Base-by-base conservation (phyloP, 805 yeast genomes). In the Torulaspora delbrueckii region DNA sequence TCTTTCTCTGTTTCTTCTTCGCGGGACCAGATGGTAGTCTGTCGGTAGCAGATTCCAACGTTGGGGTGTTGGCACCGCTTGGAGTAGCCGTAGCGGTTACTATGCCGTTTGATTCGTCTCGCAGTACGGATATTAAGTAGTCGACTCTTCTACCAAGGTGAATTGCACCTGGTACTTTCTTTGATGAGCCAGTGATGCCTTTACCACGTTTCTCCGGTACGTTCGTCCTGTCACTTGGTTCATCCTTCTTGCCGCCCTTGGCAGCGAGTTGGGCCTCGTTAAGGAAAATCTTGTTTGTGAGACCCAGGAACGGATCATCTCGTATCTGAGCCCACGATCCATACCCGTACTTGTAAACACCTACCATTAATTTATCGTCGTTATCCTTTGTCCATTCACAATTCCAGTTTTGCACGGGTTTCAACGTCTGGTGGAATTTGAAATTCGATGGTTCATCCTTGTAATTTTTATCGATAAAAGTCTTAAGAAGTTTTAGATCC, bases 321-420 rank as follows among this genome's bases (percentile, higher is more conserved):
- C 99, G 75, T 37, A 93, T 90, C 59, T 86, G 90, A 2, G 76
- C 63, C 99, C 99, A 93, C 1, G 96, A 82, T 13, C 98, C 98
- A 65, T 88, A 90, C 0, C 99, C 99, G 66, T 90, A 90, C 67
- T 87, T 89, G 59, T 78, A 76, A 18, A 91, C 85, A 52, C 99
- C 99, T 28, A 86, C 78, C 50, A 93, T 65, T 43, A 93, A 73
- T 80, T 81, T 85, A 42, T 89, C 85, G 64, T 93, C 99, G 61
- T 93, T 96, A 26, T 74, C 78, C 10, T 75, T 72, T 2, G 73
- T 72, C 99, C 99, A 93, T 24, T 79, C 81, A 57, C 96, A 86
- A 42, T 78, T 77, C 99, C 99, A 93, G 37, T 86, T 91, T 58
- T 81, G 81, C 8, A 89, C 98, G 19, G 82, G 80, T 67, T 90